Conservation (phyloP, 164 flowering plant species). For the Magnolia kwangsiensis region DNA sequence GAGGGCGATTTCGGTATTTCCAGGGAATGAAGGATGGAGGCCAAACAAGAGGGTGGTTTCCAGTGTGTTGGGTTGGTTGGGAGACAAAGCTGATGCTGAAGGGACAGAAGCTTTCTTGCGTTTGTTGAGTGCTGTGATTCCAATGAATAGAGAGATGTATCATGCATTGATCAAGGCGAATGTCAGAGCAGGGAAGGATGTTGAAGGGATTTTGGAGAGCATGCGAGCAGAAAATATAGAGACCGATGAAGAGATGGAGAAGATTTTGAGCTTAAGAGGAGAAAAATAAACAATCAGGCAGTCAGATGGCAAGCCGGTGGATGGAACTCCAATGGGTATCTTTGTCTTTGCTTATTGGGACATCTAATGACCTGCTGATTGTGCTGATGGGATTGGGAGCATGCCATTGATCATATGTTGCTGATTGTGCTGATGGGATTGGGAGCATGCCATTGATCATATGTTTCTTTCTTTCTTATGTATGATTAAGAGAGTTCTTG, state of each 20-base stretch:
- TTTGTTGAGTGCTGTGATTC: conserved; percentile 11
- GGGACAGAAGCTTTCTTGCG: conserved; percentile 26
- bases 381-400: background rate
- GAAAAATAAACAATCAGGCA: background rate
- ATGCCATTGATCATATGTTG: background rate
- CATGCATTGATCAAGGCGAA: conserved; percentile 18
- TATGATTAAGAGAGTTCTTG: background rate
- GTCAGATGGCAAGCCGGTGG: background rate
- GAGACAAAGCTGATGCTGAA: conserved; percentile 26
- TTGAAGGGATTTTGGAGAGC: conserved; percentile 7
- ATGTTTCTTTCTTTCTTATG: background rate
- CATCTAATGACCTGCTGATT: background rate
- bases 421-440: background rate
- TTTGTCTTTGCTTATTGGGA: background rate
- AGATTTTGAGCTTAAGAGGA: conserved; percentile 6
- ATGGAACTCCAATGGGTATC: background rate
- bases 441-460: background rate
- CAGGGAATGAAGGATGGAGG: conserved; percentile 18
- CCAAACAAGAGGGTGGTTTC: conserved; percentile 19
- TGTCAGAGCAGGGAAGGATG: conserved; percentile 12
- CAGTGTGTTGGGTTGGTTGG: conserved; percentile 29
- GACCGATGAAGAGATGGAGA: conserved; percentile 11
- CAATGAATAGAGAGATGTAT: conserved; percentile 16
- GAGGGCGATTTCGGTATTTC: conserved; percentile 26
- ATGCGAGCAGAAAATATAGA: conserved; percentile 14